These are phyloP conservation scores for Incumbomyces delicatus DNA, from an alignment of 2,329 filamentous ascomycete species.

Conservation along the genomic window DNA sequence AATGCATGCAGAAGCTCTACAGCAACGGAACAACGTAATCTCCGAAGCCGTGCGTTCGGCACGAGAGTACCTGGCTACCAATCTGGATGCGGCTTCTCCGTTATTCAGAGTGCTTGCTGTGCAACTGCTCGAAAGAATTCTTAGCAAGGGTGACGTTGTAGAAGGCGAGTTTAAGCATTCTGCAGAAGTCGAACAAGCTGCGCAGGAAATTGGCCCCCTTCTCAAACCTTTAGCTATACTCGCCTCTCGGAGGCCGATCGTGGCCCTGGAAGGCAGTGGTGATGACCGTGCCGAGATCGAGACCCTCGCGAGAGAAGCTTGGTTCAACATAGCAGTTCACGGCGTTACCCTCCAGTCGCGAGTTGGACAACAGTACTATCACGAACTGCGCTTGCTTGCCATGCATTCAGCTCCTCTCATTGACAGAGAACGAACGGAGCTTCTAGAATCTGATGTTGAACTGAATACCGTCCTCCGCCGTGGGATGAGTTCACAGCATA, in stretches of 20 bases:
- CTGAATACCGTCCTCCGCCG: conserved; percentile 86
- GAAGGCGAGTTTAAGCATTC: conserved; percentile 64
- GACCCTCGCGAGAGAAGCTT: conserved; percentile 74
- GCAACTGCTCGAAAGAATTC: conserved; percentile 73
- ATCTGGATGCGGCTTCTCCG: conserved; percentile 56
- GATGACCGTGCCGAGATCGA: conserved; percentile 57
- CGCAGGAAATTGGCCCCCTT: conserved; percentile 77
- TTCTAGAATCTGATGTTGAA: conserved; percentile 92
- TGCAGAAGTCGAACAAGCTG: conserved; percentile 70
- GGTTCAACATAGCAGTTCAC: conserved; percentile 96
- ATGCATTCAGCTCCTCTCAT: conserved; percentile 80
- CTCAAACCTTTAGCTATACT: conserved; percentile 79
- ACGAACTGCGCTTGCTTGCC: conserved; percentile 75
- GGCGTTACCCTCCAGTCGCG: conserved; percentile 71
- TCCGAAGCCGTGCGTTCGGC: conserved; percentile 69
- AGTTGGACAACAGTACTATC: conserved; percentile 60
- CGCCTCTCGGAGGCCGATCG: conserved; percentile 50
- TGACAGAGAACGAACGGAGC: conserved; percentile 76
- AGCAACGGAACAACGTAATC: conserved; percentile 57
- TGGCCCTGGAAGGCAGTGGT: conserved; percentile 23
- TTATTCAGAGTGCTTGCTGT: conserved; percentile 76
- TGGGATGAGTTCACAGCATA: conserved; percentile 70
- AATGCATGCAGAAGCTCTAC: conserved; percentile 62
- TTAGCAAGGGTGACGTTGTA: conserved; percentile 80
- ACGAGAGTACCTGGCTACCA: conserved; percentile 66